Evolutionary conservation across 768 basidiomycete species (phyloP), one percentile per base, ranked within the genome.

Genomic region (Tubosaeta sp.): DNA sequence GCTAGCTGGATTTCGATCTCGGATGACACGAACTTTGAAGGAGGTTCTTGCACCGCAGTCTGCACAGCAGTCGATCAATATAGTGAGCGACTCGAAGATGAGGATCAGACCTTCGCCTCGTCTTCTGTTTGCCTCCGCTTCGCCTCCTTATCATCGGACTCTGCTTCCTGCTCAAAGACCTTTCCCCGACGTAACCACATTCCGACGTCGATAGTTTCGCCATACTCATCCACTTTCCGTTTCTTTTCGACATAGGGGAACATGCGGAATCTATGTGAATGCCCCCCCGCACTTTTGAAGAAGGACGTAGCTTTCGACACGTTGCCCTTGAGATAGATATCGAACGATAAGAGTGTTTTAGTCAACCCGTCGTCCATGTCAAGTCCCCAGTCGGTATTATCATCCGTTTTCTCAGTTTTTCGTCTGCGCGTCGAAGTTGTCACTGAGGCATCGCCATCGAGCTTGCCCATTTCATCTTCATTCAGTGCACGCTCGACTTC

Each of bases 311-410:
- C 76, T 57, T 89, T 87, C 24, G 88, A 85, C 41, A 94, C 90
- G 55, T 95, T 93, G n/a, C 94, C 94, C 67, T 95, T 96, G 54
- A 98, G 78, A 67, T 92, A 98, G 58, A 98, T 96, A 69, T 99
- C 96, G 60, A 90, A 99, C 2, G 91, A 94, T 34, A 94, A 70
- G 47, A 87, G 69, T 35, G 87, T 84, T 59, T 82, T 85, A 13
- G 84, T 83, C 47, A 83, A 62, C 2, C 83, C 82, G 51, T 93
- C 90, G 53, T 92, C 90, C 38, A 80, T 80, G 55, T 90, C 88
- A 53, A 87, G 66, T 27, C 74, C 76, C 86, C 87, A 90, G 61
- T 85, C 87, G 19, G 71, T 66, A 7, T 73, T 77, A 52, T 84
- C 84, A 19, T 73, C 68, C 16, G 65, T 69, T 58, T 77, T 80